Conservation (phyloP, 2,329 filamentous ascomycete species). For the Paraphaeosphaeria sporulosa region DNA sequence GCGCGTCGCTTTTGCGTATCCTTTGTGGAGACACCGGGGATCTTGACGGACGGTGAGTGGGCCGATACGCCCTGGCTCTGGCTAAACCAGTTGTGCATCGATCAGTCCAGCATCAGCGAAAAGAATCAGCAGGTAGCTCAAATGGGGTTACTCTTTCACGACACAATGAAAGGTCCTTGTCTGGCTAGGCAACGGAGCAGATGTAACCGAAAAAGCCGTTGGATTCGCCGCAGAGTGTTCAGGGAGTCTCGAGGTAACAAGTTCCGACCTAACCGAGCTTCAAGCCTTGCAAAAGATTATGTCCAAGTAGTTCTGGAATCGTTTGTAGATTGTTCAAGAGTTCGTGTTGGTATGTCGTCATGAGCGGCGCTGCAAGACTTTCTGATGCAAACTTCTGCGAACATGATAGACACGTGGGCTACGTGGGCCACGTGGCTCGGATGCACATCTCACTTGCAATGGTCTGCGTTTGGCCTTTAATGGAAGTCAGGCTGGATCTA, state of each 20-base stretch:
- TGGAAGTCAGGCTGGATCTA: neutral
- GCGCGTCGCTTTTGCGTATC: neutral
- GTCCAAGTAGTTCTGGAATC: too few relatives aligned
- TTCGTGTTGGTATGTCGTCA: slow-evolving; percentile 10
- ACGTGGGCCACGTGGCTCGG: slow-evolving; percentile 9
- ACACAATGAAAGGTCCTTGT: slow-evolving; percentile 6
- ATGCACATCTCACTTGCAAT: neutral
- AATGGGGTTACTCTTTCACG: slow-evolving; percentile 23
- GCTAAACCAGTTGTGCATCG: slow-evolving; percentile 20
- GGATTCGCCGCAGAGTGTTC: neutral
- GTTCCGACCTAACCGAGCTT: too few relatives aligned
- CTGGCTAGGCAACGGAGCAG: slow-evolving; percentile 19
- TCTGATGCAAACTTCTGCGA: neutral
- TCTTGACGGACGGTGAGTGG: neutral
- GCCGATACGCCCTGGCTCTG: slow-evolving; percentile 1
- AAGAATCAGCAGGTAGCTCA: slow-evolving; percentile 16
- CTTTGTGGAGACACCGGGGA: neutral
- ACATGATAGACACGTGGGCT: slow-evolving; percentile 49
- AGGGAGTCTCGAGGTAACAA: too few relatives aligned
- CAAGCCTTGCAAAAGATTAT: too few relatives aligned
- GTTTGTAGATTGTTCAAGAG: neutral
- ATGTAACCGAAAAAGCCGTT: neutral
- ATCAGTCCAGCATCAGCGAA: slow-evolving; percentile 17
- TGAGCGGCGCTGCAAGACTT: slow-evolving; percentile 3
- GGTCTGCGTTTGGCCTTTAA: neutral